A percentile compares a stretch with the other conserved stretches of the same genome.
phyloP scores from a whole-genome alignment of 495 filamentous ascomycete species.

The Penicillium parvum region DNA sequence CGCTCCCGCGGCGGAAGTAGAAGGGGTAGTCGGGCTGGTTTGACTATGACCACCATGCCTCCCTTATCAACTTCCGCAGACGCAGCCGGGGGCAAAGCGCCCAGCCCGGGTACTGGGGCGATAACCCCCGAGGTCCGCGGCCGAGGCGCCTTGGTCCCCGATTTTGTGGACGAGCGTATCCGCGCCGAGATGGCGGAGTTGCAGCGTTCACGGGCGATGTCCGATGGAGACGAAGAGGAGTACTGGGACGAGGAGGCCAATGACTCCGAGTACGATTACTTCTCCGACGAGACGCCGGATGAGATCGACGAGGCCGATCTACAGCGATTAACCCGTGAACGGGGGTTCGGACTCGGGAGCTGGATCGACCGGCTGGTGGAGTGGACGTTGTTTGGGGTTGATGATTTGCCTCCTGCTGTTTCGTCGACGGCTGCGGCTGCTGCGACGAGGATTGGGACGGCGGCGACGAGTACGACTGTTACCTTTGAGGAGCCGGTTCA shows the following conservation, averaged over 20 bases:
- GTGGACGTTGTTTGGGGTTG: slow-evolving; percentile 73
- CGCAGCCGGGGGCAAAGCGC: background rate
- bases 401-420: slow-evolving; percentile 44
- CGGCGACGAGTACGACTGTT: slow-evolving; percentile 44
- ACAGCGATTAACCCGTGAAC: slow-evolving; percentile 45
- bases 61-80: background rate
- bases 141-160: slow-evolving; percentile 23
- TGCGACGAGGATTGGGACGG: slow-evolving; percentile 39
- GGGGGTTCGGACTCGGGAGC: slow-evolving; percentile 64
- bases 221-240: slow-evolving; percentile 12
- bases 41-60: slow-evolving; percentile 34
- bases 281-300: slow-evolving; percentile 19
- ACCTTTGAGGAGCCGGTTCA: slow-evolving; percentile 22
- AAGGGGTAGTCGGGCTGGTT: slow-evolving; percentile 30
- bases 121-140: slow-evolving; percentile 15
- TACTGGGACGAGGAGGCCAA: slow-evolving; percentile 9
- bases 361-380: slow-evolving; percentile 73
- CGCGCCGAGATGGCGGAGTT: slow-evolving; percentile 41
- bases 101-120: slow-evolving; percentile 5
- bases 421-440: background rate
- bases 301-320: slow-evolving; percentile 44
- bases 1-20: slow-evolving; percentile 33
- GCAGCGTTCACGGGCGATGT: slow-evolving; percentile 15
- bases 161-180: slow-evolving; percentile 44
- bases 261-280: slow-evolving; percentile 26